Percentiles rank a stretch among this genome's conserved stretches.
phyloP scores from a whole-genome alignment of 768 basidiomycete genomes.

The Pulveroboletus ravenelii region DNA sequence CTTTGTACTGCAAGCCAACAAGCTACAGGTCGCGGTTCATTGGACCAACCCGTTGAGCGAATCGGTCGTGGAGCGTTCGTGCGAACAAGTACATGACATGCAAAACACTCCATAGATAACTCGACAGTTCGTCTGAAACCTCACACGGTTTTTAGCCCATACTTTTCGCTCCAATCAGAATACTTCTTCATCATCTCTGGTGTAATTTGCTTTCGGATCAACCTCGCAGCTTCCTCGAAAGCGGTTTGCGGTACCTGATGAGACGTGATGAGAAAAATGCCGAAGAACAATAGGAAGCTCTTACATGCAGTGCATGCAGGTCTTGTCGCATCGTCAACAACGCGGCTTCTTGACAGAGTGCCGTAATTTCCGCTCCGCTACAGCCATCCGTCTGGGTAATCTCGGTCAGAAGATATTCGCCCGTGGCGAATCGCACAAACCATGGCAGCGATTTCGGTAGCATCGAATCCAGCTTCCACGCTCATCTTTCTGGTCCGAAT shows the following conservation, averaged over 20 bases:
- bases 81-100: no score
- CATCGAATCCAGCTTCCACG: constrained; percentile 63
- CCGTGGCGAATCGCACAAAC: constrained; percentile 35
- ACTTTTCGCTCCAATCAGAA: constrained; percentile 56
- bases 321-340: constrained; percentile 86
- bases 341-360: constrained; percentile 95
- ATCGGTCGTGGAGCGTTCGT: background rate
- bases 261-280: background rate
- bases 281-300: constrained; percentile 24
- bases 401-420: constrained; percentile 3
- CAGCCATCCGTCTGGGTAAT: constrained; percentile 78
- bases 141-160: constrained; percentile 21
- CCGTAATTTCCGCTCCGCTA: constrained; percentile 90
- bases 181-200: constrained; percentile 70
- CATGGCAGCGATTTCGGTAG: constrained; percentile 62
- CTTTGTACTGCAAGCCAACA: background rate
- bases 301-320: constrained; percentile 70
- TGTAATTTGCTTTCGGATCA: constrained; percentile 80
- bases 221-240: constrained; percentile 67
- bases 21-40: background rate
- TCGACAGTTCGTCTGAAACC: background rate
- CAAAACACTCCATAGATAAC: background rate
- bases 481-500: constrained; percentile 80
- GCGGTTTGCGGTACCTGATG: constrained; percentile 68
- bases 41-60: background rate